Evolutionary conservation across 2,329 filamentous ascomycete species (phyloP), one percentile per base, ranked within the genome.

Genomic region (Ophiosphaerella narmari): DNA sequence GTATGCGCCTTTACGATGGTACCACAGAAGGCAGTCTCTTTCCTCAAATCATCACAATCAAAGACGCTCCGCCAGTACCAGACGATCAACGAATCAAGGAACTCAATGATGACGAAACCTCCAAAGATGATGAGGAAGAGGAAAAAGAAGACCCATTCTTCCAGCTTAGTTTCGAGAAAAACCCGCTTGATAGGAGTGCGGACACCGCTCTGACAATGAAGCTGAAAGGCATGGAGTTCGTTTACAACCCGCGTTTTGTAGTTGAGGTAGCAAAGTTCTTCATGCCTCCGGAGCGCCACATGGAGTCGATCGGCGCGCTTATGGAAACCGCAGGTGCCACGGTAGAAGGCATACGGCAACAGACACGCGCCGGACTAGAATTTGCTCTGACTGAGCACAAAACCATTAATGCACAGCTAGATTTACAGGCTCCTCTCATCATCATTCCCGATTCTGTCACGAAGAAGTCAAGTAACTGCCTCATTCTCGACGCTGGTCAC

Each of bases 381-480:
- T 99, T 97, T 74, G 95, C 94, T 0, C 78, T 99, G 3, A 89
- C 97, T 66, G 95, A 99, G 70, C 94, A 99, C 80, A 97, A 96
- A 78, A 97, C 94, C 2, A 88, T 99, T 70, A 96, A 99, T 65
- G 93, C 93, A 12, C 91, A 97, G 63, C 81, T 99, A 37, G 94
- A 99, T 72, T 84, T 99, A 11, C 92, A 97, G 69, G 94, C 94
- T 0, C 94, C 94, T 32, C 83, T 99, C 1, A 95, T 99, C 60
- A 97, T 99, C 57, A 85, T 99, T 8, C 94, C 94, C 0, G 91
- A 97, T 68, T 96, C 89, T 65, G 94, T 99, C 50, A 93, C 88
- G 0, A 84, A 86, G 18, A 80, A 87, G 64, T 87, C 84, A 54
- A 91, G 90, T 0, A 89, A 91, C 4, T 99, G 94, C 66, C 79